Conservation (phyloP, 2,329 filamentous ascomycete genomes). For the Aschersonia sp. region DNA sequence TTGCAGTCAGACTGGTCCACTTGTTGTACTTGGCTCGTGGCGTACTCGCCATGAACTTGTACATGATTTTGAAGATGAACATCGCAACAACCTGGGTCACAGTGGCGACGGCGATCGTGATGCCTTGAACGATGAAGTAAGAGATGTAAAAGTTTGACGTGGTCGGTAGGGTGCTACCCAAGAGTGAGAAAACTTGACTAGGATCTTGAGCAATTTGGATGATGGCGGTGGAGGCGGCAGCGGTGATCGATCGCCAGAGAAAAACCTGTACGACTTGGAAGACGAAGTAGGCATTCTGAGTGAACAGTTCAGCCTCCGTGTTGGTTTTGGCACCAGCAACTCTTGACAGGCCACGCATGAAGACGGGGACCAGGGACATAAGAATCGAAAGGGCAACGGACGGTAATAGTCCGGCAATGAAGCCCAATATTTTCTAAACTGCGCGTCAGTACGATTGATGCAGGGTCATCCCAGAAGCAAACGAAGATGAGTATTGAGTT, state of each 20-base stretch:
- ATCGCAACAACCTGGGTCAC: conserved; percentile 55
- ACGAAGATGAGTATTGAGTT: not conserved
- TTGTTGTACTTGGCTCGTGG: conserved; percentile 65
- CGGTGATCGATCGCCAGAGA: conserved; percentile 68
- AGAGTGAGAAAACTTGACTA: conserved; percentile 40
- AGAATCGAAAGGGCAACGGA: conserved; percentile 65
- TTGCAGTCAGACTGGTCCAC: conserved; percentile 52
- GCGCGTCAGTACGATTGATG: too few species aligned
- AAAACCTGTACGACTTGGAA: conserved; percentile 94
- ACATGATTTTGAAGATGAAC: conserved; percentile 51
- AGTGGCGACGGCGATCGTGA: conserved; percentile 59
- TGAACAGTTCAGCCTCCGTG: conserved; percentile 72
- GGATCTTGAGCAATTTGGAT: conserved; percentile 50
- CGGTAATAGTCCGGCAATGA: conserved; percentile 74
- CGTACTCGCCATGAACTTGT: conserved; percentile 58
- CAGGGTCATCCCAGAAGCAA: conserved; percentile 4
- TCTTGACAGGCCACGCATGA: conserved; percentile 56
- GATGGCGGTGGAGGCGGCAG: conserved; percentile 58
- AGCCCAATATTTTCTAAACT: conserved; percentile 44
- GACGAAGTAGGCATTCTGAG: conserved; percentile 82
- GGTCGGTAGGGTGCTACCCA: conserved; percentile 61
- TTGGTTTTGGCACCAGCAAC: conserved; percentile 65
- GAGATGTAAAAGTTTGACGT: conserved; percentile 88
- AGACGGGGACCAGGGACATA: conserved; percentile 64
- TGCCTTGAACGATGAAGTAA: conserved; percentile 76